These are phyloP conservation scores for Oryza australiensis DNA, from an alignment of 176 grass and related monocot genomes.

Conservation along the genomic window DNA sequence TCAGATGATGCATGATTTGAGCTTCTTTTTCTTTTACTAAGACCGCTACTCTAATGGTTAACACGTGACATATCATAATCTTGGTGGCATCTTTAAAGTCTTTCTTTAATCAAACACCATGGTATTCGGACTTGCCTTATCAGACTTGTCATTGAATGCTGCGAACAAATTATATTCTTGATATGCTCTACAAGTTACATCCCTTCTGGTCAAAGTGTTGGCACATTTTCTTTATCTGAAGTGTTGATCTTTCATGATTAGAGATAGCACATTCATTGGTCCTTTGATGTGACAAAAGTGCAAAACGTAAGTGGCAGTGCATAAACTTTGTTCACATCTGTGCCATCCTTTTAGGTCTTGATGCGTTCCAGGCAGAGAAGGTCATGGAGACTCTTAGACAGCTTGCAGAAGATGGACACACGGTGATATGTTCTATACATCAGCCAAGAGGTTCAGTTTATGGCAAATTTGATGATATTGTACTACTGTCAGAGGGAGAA, in stretches of 20 bases:
- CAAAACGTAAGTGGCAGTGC: slow-evolving; percentile 3
- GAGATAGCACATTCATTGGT: neutral
- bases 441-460: slow-evolving; percentile 95
- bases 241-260: neutral
- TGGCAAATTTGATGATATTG: slow-evolving; percentile 96
- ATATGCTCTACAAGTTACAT: neutral
- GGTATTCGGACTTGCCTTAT: neutral
- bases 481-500: slow-evolving; percentile 79
- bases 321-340: neutral
- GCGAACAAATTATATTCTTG: neutral
- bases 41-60: neutral
- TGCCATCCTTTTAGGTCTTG: slow-evolving; percentile 63
- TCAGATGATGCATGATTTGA: neutral
- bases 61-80: neutral
- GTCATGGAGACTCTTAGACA: slow-evolving; percentile 97
- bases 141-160: neutral
- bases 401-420: slow-evolving; percentile 89
- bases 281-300: neutral
- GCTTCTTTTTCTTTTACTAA: neutral
- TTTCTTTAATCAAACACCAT: neutral
- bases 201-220: neutral
- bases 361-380: slow-evolving; percentile 98
- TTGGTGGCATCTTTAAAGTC: neutral
- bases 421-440: slow-evolving; percentile 96
- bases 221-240: neutral